phyloP scores from a whole-genome alignment of 768 basidiomycete species.

The Lactifluus subvellereus region DNA sequence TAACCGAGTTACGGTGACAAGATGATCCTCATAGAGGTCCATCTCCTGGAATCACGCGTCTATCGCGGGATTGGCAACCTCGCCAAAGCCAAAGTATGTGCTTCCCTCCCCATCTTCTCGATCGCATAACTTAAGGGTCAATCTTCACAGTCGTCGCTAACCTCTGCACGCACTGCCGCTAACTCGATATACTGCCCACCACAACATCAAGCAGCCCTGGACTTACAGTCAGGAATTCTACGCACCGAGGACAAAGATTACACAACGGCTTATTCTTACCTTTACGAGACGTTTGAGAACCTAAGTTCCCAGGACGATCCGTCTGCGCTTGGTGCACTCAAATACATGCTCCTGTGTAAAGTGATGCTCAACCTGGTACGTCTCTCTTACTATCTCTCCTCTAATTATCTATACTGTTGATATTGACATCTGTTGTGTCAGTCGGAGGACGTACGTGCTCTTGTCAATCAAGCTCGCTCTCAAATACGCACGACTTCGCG shows the following conservation, averaged over 20 bases:
- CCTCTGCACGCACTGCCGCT: slow-evolving; percentile 87
- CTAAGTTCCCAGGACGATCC: slow-evolving; percentile 64
- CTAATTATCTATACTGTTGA: not conserved
- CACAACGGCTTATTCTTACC: slow-evolving; percentile 94
- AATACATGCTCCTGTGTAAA: slow-evolving; percentile 98
- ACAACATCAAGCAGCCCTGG: slow-evolving; percentile 52
- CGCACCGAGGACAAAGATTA: slow-evolving; percentile 99
- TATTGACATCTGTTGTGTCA: slow-evolving; percentile 30
- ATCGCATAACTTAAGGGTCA: not conserved
- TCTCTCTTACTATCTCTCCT: slow-evolving; percentile 16
- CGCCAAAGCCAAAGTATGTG: slow-evolving; percentile 76
- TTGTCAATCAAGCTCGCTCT: slow-evolving; percentile 81
- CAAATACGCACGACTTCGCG: slow-evolving; percentile 80
- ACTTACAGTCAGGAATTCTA: slow-evolving; percentile 72
- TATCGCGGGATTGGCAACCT: slow-evolving; percentile 87
- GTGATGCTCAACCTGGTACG: slow-evolving; percentile 93
- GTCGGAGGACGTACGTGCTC: slow-evolving; percentile 92
- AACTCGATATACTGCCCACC: slow-evolving; percentile 93
- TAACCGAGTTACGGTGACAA: slow-evolving; percentile 94
- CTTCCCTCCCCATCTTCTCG: not conserved
- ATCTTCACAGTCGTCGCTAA: slow-evolving; percentile 65
- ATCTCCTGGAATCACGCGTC: slow-evolving; percentile 87
- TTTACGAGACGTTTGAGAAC: slow-evolving; percentile 95
- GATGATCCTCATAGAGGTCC: slow-evolving; percentile 95
- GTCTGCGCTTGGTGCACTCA: slow-evolving; percentile 73